Base-by-base conservation (phyloP, 306 rosid species). In the Castanea crenata region DNA sequence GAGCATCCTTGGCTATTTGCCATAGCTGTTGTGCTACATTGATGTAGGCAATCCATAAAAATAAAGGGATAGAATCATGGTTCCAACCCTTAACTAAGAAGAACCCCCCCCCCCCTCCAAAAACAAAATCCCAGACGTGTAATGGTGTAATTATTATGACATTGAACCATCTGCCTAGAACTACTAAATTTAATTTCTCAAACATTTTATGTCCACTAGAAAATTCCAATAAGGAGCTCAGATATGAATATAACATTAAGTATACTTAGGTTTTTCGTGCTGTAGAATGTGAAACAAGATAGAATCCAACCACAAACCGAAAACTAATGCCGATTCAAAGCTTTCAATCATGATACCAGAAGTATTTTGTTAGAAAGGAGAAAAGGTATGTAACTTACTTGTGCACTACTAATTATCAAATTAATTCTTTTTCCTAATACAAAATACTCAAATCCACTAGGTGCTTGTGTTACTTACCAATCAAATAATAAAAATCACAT, bases 171-270 rank as follows among this genome's bases (percentile, higher is more conserved):
- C 35, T 68, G 23, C 71, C 5, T 34, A 20, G 41, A 68, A n/a
- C 52, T 18, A 68, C 27, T 35, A 35, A 49, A 35, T 68, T 14
- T 59, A 75, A 27, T 74, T 55, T 55, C 41, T 63, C 75, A 25
- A 52, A 63, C 14, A 49, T 13, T 21, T 29, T 49, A 67, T 54
- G 67, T 34, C 68, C 55, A 41, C 61, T 61, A 69, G 64, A 58
- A 80, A 75, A 49, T 79, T 31, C 12, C 74, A 25, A 69, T 29
- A 61, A 51, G 55, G 8, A 70, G 80, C 52, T 61, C 41, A 25
- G 21, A 75, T 41, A 32, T 55, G 52, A 23, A 29, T 46, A 29
- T 7, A 51, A 68, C 15, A n/a, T 29, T 55, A 74, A 4, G 62
- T 71, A 70, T 14, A 61, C 35, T 67, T 3, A 19, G 27, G 44